These are phyloP conservation scores for Diutina siamensis DNA, from an alignment of 1,139 yeast genomes.

Conservation along the genomic window DNA sequence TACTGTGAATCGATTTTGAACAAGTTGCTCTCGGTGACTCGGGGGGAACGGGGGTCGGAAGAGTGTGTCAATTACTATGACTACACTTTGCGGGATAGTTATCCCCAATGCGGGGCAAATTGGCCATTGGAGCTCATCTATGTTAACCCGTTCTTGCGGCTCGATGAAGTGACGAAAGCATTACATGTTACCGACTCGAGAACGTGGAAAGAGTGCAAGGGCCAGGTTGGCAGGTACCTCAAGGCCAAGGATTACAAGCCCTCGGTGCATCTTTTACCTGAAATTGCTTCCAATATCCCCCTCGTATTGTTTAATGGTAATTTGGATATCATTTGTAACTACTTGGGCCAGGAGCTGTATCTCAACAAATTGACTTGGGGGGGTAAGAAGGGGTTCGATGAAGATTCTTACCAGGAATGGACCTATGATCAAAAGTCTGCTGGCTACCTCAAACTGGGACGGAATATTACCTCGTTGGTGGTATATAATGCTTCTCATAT, in stretches of 20 bases:
- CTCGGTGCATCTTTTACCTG: constrained; percentile 55
- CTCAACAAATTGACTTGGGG: constrained; percentile 59
- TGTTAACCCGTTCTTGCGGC: constrained; percentile 50
- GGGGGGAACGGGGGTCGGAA: constrained; percentile 17
- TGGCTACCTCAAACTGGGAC: constrained; percentile 44
- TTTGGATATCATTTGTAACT: constrained; percentile 81
- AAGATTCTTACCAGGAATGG: constrained; percentile 35
- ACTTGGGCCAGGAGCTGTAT: constrained; percentile 59
- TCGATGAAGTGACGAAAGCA: constrained; percentile 42
- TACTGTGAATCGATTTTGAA: constrained; percentile 41
- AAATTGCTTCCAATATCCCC: constrained; percentile 46
- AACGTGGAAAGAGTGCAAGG: constrained; percentile 71
- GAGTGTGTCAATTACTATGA: constrained; percentile 80
- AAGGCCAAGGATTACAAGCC: constrained; percentile 45
- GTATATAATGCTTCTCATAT: constrained; percentile 78
- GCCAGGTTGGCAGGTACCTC: constrained; percentile 42
- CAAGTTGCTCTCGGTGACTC: constrained; percentile 28
- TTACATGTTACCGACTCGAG: constrained; percentile 38
- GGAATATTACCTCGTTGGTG: constrained; percentile 68
- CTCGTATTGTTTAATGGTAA: constrained; percentile 79
- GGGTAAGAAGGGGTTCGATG: constrained; percentile 47
- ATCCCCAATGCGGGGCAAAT: constrained; percentile 82
- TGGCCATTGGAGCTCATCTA: constrained; percentile 76
- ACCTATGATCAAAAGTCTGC: constrained; percentile 31
- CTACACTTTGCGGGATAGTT: constrained; percentile 54